Evolutionary conservation across 108 stramenopile genomes (phyloP).

Genomic region (Tribonema minus): DNA sequence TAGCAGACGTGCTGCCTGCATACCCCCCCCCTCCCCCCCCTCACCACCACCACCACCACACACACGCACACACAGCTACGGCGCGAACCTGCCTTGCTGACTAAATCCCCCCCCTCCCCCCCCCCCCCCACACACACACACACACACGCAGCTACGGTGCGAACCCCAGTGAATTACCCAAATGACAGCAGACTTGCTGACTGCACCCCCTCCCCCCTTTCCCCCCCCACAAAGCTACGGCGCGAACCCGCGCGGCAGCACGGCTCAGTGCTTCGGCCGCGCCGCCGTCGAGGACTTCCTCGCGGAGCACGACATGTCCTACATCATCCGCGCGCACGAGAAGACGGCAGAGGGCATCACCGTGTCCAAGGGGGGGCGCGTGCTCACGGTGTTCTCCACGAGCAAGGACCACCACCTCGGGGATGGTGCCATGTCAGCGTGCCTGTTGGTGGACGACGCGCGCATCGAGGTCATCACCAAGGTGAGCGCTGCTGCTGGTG

Average conservation of each 20-base stretch:
- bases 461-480: constrained; percentile 19
- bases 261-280: constrained; percentile 94
- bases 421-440: constrained; percentile 56
- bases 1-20: too few species aligned
- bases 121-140: too few species aligned
- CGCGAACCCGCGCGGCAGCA: constrained; percentile 76
- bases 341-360: constrained; percentile 95
- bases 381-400: constrained; percentile 75
- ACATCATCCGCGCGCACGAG: constrained; percentile 94
- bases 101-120: too few species aligned
- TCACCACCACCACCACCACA: too few species aligned
- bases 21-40: too few species aligned
- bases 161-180: too few species aligned
- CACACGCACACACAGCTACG: too few species aligned
- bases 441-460: constrained; percentile 55
- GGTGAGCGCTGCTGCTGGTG: too few species aligned
- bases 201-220: too few species aligned
- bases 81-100: too few species aligned
- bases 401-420: constrained; percentile 61
- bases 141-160: too few species aligned
- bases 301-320: constrained; percentile 78
- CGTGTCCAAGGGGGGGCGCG: constrained; percentile 82
- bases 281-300: constrained; percentile 89
- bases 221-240: constrained; percentile 42
- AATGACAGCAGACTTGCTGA: too few species aligned